A percentile compares a stretch with the other conserved stretches of the same genome.
These are phyloP conservation scores for Ramaria sp. DNA, from an alignment of 768 basidiomycete species.

Conservation along the genomic window DNA sequence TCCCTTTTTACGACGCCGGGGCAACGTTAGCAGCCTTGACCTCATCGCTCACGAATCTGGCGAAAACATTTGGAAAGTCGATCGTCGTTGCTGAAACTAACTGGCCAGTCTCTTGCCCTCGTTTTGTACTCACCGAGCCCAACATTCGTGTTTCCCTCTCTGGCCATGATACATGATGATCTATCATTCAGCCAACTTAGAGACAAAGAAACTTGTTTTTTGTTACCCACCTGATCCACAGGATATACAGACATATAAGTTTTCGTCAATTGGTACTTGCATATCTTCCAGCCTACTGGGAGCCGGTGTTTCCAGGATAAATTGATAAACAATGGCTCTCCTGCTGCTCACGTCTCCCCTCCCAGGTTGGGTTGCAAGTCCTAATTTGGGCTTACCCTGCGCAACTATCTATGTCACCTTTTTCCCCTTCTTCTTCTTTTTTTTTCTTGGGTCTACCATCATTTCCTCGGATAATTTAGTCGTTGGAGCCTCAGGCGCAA, in stretches of 20 bases:
- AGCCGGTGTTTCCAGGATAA: constrained; percentile 28
- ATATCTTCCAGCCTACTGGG: constrained; percentile 54
- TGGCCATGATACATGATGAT: constrained; percentile 42
- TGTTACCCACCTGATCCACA: neutral
- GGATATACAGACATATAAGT: constrained; percentile 34
- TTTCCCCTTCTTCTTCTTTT: too few relatives aligned
- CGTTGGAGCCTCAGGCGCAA: too few relatives aligned
- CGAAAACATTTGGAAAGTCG: constrained; percentile 39
- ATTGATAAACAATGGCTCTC: too few relatives aligned
- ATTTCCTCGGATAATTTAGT: too few relatives aligned
- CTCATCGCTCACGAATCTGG: constrained; percentile 38
- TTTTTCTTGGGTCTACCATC: too few relatives aligned
- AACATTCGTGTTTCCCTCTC: constrained; percentile 35
- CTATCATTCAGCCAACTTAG: neutral
- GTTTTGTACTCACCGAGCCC: constrained; percentile 34
- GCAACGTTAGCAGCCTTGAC: constrained; percentile 43
- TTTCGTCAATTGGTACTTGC: constrained; percentile 31
- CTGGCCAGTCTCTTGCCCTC: constrained; percentile 41
- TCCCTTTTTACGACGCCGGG: constrained; percentile 47
- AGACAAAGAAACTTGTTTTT: neutral
- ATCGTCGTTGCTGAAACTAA: constrained; percentile 56
- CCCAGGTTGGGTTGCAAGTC: constrained; percentile 43
- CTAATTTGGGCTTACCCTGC: constrained; percentile 23
- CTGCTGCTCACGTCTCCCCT: neutral
- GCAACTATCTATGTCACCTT: constrained; percentile 14